Evolutionary conservation across 2,329 filamentous ascomycete species (phyloP), one percentile per base, ranked within the genome.

Genomic region (Paecilomyces niveus): DNA sequence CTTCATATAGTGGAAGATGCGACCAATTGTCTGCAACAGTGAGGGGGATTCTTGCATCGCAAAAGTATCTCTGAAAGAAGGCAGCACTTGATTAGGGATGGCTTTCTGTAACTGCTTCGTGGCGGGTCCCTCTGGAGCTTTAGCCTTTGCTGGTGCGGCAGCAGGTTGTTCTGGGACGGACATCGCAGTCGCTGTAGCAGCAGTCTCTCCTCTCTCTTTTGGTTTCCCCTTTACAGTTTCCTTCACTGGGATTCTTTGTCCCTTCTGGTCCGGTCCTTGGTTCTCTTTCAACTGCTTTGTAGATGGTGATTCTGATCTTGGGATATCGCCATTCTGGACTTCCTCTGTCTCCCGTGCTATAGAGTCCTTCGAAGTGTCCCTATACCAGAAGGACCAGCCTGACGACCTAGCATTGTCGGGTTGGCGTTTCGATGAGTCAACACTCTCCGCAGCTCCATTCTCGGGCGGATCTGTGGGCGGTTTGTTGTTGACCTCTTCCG

Each of bases 11-110:
- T 76, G 73, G 18, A 80, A 64, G 24, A 78, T 61, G 66, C 80
- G 67, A 67, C 74, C 71, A 53, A 81, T 68, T 31, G 76, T 75
- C 61, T 87, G 84, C n/a, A 91, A 69, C 15, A 92, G 83, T 4
- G 88, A 89, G 1, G 88, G 86, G 9, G 70, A 70, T 61, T 76
- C 73, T 64, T 77, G 69, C 54, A 72, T 58, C 32, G 69, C 67
- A 60, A 80, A 81, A 7, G 77, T 82, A 22, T 76, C 74, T 59
- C 73, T 72, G 53, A 83, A 78, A 15, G 68, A 68, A 7, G 80
- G 80, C 29, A 82, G 70, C 3, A 82, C 67, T 59, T 81, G 73
- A 59, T 81, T 82, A 10, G 76, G 72, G 8, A 76, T 60, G 5
- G 71, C 66, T 52, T 64, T 72, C 58, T 70, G 72, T 56, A 72